Conservation (phyloP, 345 rosid genomes). For the Alliaria petiolata region DNA sequence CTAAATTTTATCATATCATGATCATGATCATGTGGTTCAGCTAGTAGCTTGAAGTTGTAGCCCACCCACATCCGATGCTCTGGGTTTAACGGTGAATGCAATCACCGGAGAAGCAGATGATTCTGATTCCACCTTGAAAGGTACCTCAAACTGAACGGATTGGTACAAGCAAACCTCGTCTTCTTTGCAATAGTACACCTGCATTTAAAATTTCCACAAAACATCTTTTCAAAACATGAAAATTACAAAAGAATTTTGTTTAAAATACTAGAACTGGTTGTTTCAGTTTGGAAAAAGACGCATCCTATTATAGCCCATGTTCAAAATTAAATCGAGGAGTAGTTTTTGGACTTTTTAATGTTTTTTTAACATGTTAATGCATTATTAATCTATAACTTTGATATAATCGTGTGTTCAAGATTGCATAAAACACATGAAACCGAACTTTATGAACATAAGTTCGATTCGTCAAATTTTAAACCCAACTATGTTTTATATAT, state of each 20-base stretch:
- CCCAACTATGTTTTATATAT: no score
- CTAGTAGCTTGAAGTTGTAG: constrained; percentile 42
- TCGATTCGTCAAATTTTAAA: no score
- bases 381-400: no score
- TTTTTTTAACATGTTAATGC: no score
- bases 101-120: constrained; percentile 33
- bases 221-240: background rate
- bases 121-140: constrained; percentile 46
- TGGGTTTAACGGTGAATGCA: constrained; percentile 54
- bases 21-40: constrained; percentile 25
- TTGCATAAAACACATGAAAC: no score
- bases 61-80: constrained; percentile 37
- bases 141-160: constrained; percentile 72
- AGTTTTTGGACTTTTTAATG: no score
- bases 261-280: background rate
- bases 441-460: no score
- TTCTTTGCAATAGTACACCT: constrained; percentile 92
- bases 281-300: no score
- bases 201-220: background rate
- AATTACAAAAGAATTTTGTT: background rate
- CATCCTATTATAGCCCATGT: background rate
- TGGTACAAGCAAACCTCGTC: constrained; percentile 92
- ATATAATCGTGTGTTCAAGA: no score
- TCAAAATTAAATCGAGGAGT: no score
- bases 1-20: background rate